These are phyloP conservation scores for Cercospora zeae-maydis DNA, from an alignment of 2,329 filamentous ascomycete species.

Conservation along the genomic window DNA sequence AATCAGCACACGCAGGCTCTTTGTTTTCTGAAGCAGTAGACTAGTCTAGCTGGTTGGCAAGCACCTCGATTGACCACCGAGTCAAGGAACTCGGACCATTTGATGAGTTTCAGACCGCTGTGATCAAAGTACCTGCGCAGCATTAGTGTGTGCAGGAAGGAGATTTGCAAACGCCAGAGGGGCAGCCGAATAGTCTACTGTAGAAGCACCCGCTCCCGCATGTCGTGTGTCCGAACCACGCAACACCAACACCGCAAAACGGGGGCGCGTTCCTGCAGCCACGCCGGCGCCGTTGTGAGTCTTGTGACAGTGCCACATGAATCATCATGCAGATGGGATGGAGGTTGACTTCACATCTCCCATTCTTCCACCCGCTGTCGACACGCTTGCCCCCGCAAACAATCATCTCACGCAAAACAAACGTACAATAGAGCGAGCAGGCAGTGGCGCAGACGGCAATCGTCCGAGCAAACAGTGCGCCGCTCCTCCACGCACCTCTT, in stretches of 20 bases:
- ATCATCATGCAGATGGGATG: neutral
- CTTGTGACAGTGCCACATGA: neutral
- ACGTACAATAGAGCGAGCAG: neutral
- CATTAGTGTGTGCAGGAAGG: neutral
- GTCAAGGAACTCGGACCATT: constrained; percentile 24
- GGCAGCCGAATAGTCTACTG: constrained; percentile 18
- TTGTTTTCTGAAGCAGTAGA: no score
- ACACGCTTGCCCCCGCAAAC: neutral
- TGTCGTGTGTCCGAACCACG: neutral
- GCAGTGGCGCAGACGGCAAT: neutral
- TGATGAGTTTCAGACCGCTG: constrained; percentile 18
- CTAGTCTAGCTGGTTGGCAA: no score
- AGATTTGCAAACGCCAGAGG: neutral
- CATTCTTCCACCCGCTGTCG: neutral
- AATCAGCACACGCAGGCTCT: no score
- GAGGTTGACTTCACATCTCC: neutral
- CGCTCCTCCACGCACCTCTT: neutral
- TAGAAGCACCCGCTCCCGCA: neutral
- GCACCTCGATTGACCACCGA: constrained; percentile 16
- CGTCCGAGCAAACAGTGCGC: neutral
- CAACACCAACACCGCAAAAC: neutral
- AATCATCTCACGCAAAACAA: no score
- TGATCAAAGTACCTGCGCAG: constrained; percentile 18
- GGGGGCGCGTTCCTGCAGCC: neutral
- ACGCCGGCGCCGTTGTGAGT: neutral